phyloP scores from a whole-genome alignment of 2,329 filamentous ascomycete genomes.

The Neocucurbitaria cava region DNA sequence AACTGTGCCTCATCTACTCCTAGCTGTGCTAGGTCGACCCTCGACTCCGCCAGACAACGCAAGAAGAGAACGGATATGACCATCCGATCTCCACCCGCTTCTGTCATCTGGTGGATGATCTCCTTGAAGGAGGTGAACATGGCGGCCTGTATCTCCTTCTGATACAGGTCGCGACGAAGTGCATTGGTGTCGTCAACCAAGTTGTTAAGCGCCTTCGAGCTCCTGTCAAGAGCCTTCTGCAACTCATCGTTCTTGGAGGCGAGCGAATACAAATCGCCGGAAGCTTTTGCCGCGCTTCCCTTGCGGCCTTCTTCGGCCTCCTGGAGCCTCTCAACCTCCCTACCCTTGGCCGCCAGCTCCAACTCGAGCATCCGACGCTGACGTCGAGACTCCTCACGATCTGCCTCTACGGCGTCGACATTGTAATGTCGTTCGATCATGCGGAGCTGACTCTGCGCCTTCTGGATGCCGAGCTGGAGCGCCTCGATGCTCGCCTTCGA shows the following conservation, averaged over 20 bases:
- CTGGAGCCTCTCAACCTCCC: background rate
- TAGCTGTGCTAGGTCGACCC: conserved; percentile 5
- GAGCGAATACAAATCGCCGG: background rate
- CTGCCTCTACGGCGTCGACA: background rate
- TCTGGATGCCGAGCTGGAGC: background rate
- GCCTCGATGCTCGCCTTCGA: background rate
- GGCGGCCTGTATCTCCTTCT: background rate
- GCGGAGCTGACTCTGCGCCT: background rate
- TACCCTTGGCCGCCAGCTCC: background rate
- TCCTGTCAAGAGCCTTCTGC: background rate
- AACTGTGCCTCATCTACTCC: conserved; percentile 3
- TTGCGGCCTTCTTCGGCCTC: background rate
- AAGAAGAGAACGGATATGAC: conserved; percentile 3
- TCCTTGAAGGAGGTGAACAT: background rate
- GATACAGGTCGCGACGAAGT: background rate
- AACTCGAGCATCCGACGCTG: background rate
- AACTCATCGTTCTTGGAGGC: background rate
- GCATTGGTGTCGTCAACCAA: background rate
- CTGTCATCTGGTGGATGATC: background rate
- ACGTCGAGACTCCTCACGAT: background rate
- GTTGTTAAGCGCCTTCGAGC: background rate
- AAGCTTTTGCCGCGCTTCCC: background rate
- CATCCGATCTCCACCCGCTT: background rate
- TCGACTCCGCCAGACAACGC: background rate
- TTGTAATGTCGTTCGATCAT: background rate